Conservation (phyloP, 2,329 filamentous ascomycete genomes). For the Parastagonospora avenae region DNA sequence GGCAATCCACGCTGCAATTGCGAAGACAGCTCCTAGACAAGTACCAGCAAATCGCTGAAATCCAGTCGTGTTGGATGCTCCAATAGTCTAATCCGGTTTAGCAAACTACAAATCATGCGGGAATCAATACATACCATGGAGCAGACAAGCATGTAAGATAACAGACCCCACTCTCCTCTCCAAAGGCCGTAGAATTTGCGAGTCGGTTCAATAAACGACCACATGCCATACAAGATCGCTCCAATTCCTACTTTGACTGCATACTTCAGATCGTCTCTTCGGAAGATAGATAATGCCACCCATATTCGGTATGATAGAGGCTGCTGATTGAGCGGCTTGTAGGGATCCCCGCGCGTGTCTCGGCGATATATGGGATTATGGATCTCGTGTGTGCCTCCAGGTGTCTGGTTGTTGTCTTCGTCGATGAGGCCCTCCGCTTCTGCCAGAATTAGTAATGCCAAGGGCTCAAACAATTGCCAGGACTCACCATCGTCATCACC, state of each 20-base stretch:
- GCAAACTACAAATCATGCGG: not conserved
- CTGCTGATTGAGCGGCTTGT: constrained; percentile 35
- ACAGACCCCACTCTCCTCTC: constrained; percentile 93
- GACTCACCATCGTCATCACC: constrained; percentile 26
- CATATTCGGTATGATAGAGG: constrained; percentile 57
- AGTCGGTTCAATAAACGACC: constrained; percentile 81
- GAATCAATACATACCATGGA: constrained; percentile 65
- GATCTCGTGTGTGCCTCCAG: constrained; percentile 41
- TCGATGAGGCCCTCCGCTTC: constrained; percentile 32
- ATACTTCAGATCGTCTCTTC: constrained; percentile 73
- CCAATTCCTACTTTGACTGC: constrained; percentile 93
- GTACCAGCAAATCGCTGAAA: constrained; percentile 86
- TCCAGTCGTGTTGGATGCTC: constrained; percentile 92
- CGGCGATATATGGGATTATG: constrained; percentile 42
- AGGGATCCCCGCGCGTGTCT: constrained; percentile 32
- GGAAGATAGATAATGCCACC: constrained; percentile 60
- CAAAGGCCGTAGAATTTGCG: constrained; percentile 82
- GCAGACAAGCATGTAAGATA: constrained; percentile 98
- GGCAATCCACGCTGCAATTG: constrained; percentile 77
- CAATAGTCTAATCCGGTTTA: constrained; percentile 66
- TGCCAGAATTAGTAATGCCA: not conserved
- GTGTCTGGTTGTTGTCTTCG: constrained; percentile 31
- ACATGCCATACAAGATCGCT: constrained; percentile 84
- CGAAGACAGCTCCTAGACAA: constrained; percentile 75
- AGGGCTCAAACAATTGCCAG: not conserved